Evolutionary conservation across 257 asterid species (phyloP), one percentile per base, ranked within the genome.

Genomic region (Plantago ovata): DNA sequence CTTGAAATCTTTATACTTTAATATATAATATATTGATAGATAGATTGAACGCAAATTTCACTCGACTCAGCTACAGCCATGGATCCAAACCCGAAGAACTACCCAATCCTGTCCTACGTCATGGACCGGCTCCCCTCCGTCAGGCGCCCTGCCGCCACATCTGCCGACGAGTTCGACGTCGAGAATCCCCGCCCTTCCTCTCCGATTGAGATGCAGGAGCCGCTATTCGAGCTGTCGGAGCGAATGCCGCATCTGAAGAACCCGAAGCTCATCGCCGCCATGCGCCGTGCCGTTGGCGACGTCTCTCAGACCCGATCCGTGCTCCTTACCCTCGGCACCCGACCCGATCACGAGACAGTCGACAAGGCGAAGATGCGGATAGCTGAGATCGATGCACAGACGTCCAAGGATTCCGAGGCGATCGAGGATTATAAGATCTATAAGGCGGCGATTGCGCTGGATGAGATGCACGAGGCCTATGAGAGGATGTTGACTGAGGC

Each of bases 291-390:
- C 56, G 96, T 86, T 13, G 67, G 69, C 42, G 97, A 89, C 56
- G 89, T 93, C 48, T 76, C 84, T 44, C 94, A 84, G 62, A 69
- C 95, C 60, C 86, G 98, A 66, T 80, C 94, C 28, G 62, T 74
- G 43, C 81, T 93, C 69, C 72, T 58, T 50, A 57, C 79, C 54
- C 81, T 93, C 3, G 98, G 97, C 0, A 80, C 75, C 58, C 84
- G 95, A 7, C 97, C 98, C 56, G 95, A 84, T 71, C 98, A 93
- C 73, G 98, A 93, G 85, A 52, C 82, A 8, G 82, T 93, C 16
- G 98, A 93, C 64, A 46, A 42, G 14, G 96, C 98, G 6, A 78
- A 81, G 57, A 41, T 75, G 50, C 79, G 75, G 58, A 47, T 93
- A 38, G 64, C 86, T 6, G 95, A 89, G 63, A 68, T 92, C 23